Conservation (phyloP, 179 eudicot species). For the Pouteria campechiana region DNA sequence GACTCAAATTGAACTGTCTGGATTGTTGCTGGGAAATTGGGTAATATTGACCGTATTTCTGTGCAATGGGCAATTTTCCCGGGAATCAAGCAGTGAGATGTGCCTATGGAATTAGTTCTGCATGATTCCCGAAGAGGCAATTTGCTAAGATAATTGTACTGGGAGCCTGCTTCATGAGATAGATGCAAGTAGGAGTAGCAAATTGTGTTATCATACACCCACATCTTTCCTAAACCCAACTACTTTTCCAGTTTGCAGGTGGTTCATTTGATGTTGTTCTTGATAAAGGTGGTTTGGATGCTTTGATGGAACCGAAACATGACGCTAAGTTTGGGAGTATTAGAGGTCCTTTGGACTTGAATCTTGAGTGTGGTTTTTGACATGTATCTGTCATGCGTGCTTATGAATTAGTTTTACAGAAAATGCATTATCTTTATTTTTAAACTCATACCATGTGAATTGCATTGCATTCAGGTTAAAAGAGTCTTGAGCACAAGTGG, state of each 20-base stretch:
- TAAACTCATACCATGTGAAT: slow-evolving; percentile 9
- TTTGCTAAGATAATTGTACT: no score
- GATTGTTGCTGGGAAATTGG: no score
- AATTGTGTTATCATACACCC: not conserved
- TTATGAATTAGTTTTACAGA: slow-evolving; percentile 5
- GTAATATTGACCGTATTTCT: no score
- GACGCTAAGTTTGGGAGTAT: slow-evolving; percentile 69
- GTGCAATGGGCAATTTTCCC: no score
- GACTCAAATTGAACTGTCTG: no score
- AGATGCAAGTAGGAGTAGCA: no score
- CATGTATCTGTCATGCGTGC: slow-evolving; percentile 14
- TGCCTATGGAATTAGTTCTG: no score
- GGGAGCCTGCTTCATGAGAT: no score
- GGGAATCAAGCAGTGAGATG: no score
- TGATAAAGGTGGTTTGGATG: slow-evolving; percentile 96
- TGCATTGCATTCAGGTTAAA: slow-evolving; percentile 59
- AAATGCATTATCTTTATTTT: not conserved
- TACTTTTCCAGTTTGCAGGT: slow-evolving; percentile 51
- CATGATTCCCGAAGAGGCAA: no score
- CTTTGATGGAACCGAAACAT: slow-evolving; percentile 89
- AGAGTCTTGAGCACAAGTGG: slow-evolving; percentile 72
- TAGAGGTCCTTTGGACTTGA: slow-evolving; percentile 53
- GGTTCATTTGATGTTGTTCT: slow-evolving; percentile 58
- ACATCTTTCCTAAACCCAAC: not conserved
- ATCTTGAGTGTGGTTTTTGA: slow-evolving; percentile 7